Evolutionary conservation across 148 eudicot genomes (phyloP), one percentile per base, ranked within the genome.

Genomic region (Vaccinium macrocarpon): DNA sequence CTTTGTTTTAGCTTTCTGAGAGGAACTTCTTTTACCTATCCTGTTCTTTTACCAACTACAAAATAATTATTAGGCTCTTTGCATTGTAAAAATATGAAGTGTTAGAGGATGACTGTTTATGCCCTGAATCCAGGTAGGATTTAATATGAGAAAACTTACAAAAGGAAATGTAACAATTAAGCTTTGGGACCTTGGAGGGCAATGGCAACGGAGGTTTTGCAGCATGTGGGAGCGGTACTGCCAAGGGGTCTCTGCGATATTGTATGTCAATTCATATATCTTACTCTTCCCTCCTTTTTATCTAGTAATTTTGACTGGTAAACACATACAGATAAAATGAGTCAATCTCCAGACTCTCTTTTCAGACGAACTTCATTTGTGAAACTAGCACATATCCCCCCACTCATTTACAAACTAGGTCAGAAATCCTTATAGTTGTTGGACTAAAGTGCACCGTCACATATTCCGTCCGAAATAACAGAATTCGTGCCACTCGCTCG

Each of bases 161-260:
- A 86, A 82, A 70, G 87, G 87, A 50, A 94, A 95, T 86, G 98
- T 95, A 74, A 90, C 98, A 46, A 95, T 95, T 84, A 95, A 95
- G 84, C 92, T 94, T 55, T 96, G 98, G 98, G 98, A 96, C 79
- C 91, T 96, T 77, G 98, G 97, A 89, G 98, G 98, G 25, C 98
- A 96, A 89, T 98, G 98, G 25, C 98, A 96, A 77, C 87, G 87
- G 62, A 93, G 98, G 85, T 96, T 96, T 70, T 93, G 97, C 76
- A 78, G 92, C 85, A 96, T 94, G 98, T 96, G 98, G 98, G 98
- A 96, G 85, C 93, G 97, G 18, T 96, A 96, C 82, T 94, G 98
- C 71, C 93, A 97, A 38, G 98, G 95, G 21, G 98, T 92, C 74
- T 88, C 98, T 42, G 94, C 98, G 4, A 92, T 95, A 83, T 73